These are phyloP conservation scores for Raffaelea ambrosiae DNA, from an alignment of 2,329 filamentous ascomycete genomes.

Conservation along the genomic window DNA sequence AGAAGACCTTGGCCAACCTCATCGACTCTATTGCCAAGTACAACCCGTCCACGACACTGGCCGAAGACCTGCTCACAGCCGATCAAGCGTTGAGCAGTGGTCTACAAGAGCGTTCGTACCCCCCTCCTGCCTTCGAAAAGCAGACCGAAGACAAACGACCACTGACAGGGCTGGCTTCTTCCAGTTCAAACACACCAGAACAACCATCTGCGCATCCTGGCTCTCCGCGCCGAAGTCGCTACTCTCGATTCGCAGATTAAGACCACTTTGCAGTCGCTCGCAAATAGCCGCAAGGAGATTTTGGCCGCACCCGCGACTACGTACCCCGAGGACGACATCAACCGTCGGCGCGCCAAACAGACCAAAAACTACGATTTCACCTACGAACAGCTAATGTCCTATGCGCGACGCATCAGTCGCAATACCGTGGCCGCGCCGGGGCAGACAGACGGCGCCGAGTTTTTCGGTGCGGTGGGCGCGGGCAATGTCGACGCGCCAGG, in stretches of 20 bases:
- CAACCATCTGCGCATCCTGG: constrained; percentile 60
- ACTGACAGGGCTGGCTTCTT: not conserved
- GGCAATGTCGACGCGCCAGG: not conserved
- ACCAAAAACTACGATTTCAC: constrained; percentile 43
- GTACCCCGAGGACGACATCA: constrained; percentile 33
- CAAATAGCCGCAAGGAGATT: constrained; percentile 65
- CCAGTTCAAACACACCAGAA: constrained; percentile 66
- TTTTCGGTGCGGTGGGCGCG: constrained; percentile 3
- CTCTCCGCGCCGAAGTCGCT: constrained; percentile 57
- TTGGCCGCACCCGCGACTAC: constrained; percentile 51
- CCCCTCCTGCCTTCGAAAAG: not conserved
- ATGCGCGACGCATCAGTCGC: constrained; percentile 71
- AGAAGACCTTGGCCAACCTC: constrained; percentile 57
- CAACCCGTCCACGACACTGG: constrained; percentile 62
- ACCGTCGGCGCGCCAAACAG: constrained; percentile 15
- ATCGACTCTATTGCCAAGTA: constrained; percentile 77
- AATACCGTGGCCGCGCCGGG: constrained; percentile 64
- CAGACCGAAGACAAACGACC: too few species aligned
- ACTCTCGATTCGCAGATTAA: constrained; percentile 65
- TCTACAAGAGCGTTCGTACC: constrained; percentile 51
- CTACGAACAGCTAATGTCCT: constrained; percentile 66
- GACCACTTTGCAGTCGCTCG: constrained; percentile 60
- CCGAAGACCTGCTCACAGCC: constrained; percentile 60
- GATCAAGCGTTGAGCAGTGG: constrained; percentile 60
- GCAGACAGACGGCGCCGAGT: constrained; percentile 30